Conservation (phyloP, 176 grass and related monocot genomes). For the Ampelocalamus luodianensis region DNA sequence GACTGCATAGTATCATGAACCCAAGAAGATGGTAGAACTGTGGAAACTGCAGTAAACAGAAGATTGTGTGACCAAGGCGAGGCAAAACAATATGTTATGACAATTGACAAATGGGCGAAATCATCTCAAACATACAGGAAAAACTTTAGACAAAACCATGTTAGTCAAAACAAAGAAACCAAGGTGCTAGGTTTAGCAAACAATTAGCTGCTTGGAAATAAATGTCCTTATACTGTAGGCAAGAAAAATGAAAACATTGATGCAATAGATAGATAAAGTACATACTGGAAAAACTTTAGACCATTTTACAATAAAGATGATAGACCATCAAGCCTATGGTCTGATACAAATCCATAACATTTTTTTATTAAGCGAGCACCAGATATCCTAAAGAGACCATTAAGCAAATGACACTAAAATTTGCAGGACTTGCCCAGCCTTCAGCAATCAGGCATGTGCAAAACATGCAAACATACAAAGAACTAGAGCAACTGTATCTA, state of each 20-base stretch:
- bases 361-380: not conserved
- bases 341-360: not conserved
- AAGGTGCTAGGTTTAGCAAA: not conserved
- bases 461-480: no score
- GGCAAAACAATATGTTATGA: not conserved
- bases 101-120: not conserved
- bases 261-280: not conserved
- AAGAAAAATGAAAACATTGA: constrained; percentile 2
- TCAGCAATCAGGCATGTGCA: no score
- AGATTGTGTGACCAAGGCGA: not conserved
- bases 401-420: not conserved
- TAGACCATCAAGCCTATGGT: constrained; percentile 16
- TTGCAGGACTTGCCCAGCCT: not conserved
- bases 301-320: not conserved
- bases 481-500: no score
- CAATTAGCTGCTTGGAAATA: not conserved
- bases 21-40: not conserved
- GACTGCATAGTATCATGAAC: not conserved
- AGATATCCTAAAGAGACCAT: not conserved
- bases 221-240: not conserved
- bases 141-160: constrained; percentile 6
- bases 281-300: not conserved
- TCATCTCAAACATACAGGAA: no score
- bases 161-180: constrained; percentile 14
- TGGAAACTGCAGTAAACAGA: constrained; percentile 15